Conservation (phyloP, 345 rosid species). For the Aurinia saxatilis region DNA sequence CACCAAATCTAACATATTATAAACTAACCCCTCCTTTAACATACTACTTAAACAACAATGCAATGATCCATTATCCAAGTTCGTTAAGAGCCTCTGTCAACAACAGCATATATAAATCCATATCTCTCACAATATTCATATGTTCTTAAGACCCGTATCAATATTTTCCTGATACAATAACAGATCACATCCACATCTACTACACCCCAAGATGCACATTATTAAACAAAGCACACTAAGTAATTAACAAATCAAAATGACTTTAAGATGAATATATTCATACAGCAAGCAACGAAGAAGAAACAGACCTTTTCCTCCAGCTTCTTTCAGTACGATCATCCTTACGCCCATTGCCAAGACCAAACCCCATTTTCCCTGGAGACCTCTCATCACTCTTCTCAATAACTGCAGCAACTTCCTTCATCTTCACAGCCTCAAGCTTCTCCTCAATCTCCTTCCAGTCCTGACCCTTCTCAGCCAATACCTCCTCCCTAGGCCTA, state of each 20-base stretch:
- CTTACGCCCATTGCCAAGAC: constrained; percentile 34
- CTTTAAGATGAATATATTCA: too few species aligned
- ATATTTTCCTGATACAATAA: neutral
- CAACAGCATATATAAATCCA: neutral
- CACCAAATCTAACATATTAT: neutral
- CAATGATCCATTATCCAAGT: neutral
- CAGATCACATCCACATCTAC: too few species aligned
- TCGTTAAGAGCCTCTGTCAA: neutral
- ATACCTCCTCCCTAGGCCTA: constrained; percentile 92
- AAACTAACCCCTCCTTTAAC: neutral
- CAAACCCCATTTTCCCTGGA: constrained; percentile 37
- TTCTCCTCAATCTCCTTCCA: constrained; percentile 96
- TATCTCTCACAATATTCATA: neutral
- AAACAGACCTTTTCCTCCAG: constrained; percentile 51
- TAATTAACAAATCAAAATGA: too few species aligned
- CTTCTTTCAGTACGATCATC: constrained; percentile 25
- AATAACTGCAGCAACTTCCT: constrained; percentile 28
- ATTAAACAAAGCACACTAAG: neutral
- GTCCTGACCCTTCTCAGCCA: constrained; percentile 87
- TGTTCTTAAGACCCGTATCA: neutral
- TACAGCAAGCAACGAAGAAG: constrained; percentile 26
- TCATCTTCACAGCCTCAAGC: constrained; percentile 47
- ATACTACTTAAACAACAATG: neutral
- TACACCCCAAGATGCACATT: too few species aligned
- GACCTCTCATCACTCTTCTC: constrained; percentile 42